Evolutionary conservation across 352 stramenopile genomes (phyloP).

Genomic region (Globisporangium ultimum): DNA sequence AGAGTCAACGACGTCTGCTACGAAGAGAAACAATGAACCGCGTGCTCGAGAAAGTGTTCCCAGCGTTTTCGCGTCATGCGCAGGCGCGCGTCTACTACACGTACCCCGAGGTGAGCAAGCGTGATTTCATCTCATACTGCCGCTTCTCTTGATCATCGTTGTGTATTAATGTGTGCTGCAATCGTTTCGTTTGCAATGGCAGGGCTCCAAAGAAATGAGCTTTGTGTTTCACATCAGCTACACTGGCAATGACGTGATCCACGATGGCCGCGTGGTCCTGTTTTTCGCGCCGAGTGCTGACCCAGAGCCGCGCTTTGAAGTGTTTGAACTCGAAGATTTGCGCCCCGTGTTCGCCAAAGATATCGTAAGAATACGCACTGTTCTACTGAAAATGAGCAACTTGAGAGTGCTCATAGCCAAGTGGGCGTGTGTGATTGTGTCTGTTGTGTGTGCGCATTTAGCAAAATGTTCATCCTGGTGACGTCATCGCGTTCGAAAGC

Average conservation of each 20-base stretch:
- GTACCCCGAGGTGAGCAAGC: slow-evolving; percentile 41
- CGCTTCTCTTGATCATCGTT: not conserved
- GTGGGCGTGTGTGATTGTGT: not conserved
- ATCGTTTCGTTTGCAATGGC: not conserved
- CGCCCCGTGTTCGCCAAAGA: slow-evolving; percentile 68
- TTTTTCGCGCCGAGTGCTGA: slow-evolving; percentile 46
- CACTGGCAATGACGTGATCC: slow-evolving; percentile 28
- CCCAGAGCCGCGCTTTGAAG: slow-evolving; percentile 50
- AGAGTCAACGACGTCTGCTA: no score
- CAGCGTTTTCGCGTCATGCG: slow-evolving; percentile 44
- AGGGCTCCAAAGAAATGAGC: slow-evolving; percentile 43
- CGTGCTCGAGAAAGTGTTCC: slow-evolving; percentile 66
- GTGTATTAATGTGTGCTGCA: not conserved
- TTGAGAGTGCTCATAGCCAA: not conserved
- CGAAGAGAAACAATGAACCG: slow-evolving; percentile 43
- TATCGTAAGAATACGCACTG: slow-evolving; percentile 24
- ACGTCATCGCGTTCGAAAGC: slow-evolving; percentile 66
- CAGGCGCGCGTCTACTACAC: slow-evolving; percentile 49
- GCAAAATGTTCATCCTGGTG: slow-evolving; percentile 42
- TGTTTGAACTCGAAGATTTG: slow-evolving; percentile 53
- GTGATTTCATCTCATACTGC: not conserved
- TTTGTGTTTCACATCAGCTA: slow-evolving; percentile 58
- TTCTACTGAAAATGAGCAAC: not conserved
- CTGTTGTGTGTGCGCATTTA: slow-evolving; percentile 7
- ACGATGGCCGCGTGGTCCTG: slow-evolving; percentile 48